A percentile compares a stretch with the other conserved stretches of the same genome.
phyloP scores from a whole-genome alignment of 2,329 filamentous ascomycete species.

The Biscogniauxia mediterranea region DNA sequence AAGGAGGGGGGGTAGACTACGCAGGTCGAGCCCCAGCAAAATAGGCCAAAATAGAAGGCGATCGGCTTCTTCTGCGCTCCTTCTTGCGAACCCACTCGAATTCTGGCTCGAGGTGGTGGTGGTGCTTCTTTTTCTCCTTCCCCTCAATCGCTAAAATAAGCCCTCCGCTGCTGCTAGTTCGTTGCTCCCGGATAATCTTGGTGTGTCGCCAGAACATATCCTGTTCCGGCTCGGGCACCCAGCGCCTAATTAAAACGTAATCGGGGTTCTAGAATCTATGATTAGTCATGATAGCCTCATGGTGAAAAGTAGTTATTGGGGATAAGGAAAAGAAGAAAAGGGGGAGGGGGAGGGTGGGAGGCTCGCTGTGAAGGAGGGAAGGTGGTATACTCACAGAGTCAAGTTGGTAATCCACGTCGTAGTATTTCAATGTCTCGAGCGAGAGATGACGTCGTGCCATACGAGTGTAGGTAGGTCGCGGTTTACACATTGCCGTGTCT shows the following conservation, averaged over 20 bases:
- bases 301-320: neutral
- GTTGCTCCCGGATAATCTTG: slow-evolving; percentile 57
- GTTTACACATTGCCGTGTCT: slow-evolving; percentile 17
- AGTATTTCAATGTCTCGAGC: slow-evolving; percentile 57
- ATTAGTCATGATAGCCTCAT: slow-evolving; percentile 16
- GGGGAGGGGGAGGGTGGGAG: too few relatives aligned
- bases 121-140: slow-evolving; percentile 38
- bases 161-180: slow-evolving; percentile 35
- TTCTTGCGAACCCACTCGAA: slow-evolving; percentile 60
- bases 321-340: too few relatives aligned
- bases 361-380: too few relatives aligned
- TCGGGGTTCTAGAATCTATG: slow-evolving; percentile 54
- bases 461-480: slow-evolving; percentile 58
- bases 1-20: slow-evolving; percentile 23
- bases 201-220: slow-evolving; percentile 73
- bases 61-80: slow-evolving; percentile 55
- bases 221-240: slow-evolving; percentile 70
- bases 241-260: slow-evolving; percentile 71
- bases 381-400: slow-evolving; percentile 49
- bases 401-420: slow-evolving; percentile 56
- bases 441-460: slow-evolving; percentile 62
- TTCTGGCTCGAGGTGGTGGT: slow-evolving; percentile 42
- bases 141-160: slow-evolving; percentile 48
- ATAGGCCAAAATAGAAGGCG: slow-evolving; percentile 56
- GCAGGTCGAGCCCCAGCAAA: slow-evolving; percentile 50